Percentiles rank a stretch among this genome's conserved stretches.
Conservation (phyloP, 2,329 filamentous ascomycete species). For the Claviceps sp. region DNA sequence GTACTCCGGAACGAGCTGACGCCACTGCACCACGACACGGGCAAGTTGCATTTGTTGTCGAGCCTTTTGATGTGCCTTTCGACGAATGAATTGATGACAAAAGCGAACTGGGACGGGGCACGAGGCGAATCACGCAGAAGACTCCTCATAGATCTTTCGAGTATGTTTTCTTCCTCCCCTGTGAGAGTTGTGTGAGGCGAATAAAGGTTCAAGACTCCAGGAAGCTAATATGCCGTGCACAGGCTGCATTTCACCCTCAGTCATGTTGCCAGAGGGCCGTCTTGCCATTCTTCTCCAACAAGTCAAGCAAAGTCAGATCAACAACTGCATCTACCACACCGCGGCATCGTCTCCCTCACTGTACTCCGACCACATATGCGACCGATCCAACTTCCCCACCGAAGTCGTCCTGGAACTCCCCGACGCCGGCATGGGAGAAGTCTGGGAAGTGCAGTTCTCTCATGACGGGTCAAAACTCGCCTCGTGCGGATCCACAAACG, state of each 20-base stretch:
- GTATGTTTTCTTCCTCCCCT: conserved; percentile 32
- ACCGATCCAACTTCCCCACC: conserved; percentile 65
- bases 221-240: conserved; percentile 2
- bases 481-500: conserved; percentile 63
- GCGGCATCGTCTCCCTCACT: conserved; percentile 65
- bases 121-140: conserved; percentile 58
- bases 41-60: conserved; percentile 69
- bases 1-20: conserved; percentile 84
- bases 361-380: conserved; percentile 79
- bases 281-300: conserved; percentile 70
- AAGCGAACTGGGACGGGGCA: conserved; percentile 78
- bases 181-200: no score
- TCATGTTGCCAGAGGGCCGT: conserved; percentile 91
- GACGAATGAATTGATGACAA: conserved; percentile 59
- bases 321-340: conserved; percentile 80
- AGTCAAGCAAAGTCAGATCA: conserved; percentile 73
- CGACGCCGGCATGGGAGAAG: conserved; percentile 59
- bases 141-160: conserved; percentile 71
- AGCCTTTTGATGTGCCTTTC: conserved; percentile 83
- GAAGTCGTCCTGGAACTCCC: conserved; percentile 56
- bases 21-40: conserved; percentile 66
- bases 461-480: conserved; percentile 74
- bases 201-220: not conserved
- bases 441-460: conserved; percentile 87
- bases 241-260: conserved; percentile 87